Percentiles rank a stretch among this genome's conserved stretches.
These are phyloP conservation scores for Echites panduratus DNA, from an alignment of 257 asterid species.

Conservation along the genomic window DNA sequence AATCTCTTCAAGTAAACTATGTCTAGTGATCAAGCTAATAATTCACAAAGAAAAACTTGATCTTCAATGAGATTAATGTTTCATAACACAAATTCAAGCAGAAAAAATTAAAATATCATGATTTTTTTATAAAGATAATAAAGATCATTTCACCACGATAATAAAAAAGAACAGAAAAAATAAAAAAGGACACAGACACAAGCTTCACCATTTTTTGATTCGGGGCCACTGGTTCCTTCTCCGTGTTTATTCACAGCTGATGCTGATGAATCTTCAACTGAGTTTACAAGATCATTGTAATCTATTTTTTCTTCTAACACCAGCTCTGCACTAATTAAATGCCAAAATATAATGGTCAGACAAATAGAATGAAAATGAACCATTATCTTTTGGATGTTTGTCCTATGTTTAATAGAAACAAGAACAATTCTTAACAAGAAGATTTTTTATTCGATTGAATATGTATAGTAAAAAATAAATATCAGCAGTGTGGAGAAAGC, in stretches of 20 bases:
- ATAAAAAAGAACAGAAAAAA: neutral
- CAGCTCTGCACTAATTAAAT: slow-evolving; percentile 71
- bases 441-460: neutral
- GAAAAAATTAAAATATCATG: neutral
- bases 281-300: slow-evolving; percentile 76
- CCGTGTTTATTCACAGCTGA: slow-evolving; percentile 28
- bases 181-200: slow-evolving; percentile 6
- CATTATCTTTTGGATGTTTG: neutral
- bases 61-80: neutral
- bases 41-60: neutral
- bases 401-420: neutral
- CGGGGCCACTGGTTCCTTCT: slow-evolving; percentile 26
- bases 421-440: neutral
- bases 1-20: neutral
- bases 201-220: slow-evolving; percentile 36
- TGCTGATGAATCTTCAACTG: slow-evolving; percentile 35
- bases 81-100: neutral
- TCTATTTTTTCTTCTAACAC: slow-evolving; percentile 68
- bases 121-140: neutral
- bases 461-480: neutral
- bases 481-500: neutral
- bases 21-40: neutral
- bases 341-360: slow-evolving; percentile 17
- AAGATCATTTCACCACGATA: neutral
- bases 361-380: neutral